phyloP scores from a whole-genome alignment of 495 filamentous ascomycete species.

The Bathelium albidoporum region DNA sequence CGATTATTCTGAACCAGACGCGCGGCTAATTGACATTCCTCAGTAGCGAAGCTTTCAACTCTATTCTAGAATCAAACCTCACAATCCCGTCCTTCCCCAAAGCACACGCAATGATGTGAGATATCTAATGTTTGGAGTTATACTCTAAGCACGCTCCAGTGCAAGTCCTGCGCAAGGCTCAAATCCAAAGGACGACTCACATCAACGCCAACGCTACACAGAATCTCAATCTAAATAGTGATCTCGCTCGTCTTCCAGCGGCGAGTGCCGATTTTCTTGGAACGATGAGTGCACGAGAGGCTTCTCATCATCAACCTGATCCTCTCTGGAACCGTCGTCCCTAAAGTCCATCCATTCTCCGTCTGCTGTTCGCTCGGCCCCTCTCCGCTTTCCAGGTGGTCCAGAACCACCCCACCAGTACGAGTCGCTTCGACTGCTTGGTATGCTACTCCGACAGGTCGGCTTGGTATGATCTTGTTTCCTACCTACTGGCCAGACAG shows the following conservation, averaged over 20 bases:
- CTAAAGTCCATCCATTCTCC: background rate
- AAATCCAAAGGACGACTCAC: too few relatives aligned
- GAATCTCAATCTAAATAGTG: background rate
- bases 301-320: background rate
- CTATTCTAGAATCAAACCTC: too few relatives aligned
- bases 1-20: background rate
- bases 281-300: background rate
- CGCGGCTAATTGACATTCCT: too few relatives aligned
- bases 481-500: slow-evolving; percentile 55
- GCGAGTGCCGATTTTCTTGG: background rate
- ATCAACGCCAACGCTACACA: too few relatives aligned
- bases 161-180: too few relatives aligned
- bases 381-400: slow-evolving; percentile 14
- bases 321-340: background rate
- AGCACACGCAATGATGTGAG: too few relatives aligned
- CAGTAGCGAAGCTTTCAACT: too few relatives aligned
- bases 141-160: too few relatives aligned
- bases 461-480: slow-evolving; percentile 44
- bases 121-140: too few relatives aligned
- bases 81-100: too few relatives aligned
- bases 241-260: background rate
- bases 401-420: slow-evolving; percentile 30
- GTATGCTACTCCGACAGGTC: slow-evolving; percentile 32
- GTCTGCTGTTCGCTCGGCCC: background rate
- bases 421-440: slow-evolving; percentile 22